Conservation (phyloP, 192 early-diverging fungal genomes). For the Chytriomyces confervae region DNA sequence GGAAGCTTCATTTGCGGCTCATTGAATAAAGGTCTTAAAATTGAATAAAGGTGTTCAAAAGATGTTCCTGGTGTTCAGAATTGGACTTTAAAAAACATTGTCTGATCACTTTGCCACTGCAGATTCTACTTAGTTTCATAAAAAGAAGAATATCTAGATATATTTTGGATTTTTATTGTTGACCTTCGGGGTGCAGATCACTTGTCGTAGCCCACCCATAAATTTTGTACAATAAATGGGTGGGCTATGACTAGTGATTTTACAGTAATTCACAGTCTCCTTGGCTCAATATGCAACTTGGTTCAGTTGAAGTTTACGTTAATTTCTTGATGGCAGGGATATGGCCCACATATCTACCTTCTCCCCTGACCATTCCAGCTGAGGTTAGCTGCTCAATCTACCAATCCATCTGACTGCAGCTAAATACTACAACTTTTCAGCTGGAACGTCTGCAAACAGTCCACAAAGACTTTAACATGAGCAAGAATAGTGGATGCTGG, state of each 20-base stretch:
- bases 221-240: too few relatives aligned
- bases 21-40: too few relatives aligned
- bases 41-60: too few relatives aligned
- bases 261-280: conserved; percentile 30
- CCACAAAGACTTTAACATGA: conserved; percentile 79
- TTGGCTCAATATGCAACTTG: conserved; percentile 35
- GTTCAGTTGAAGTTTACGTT: conserved; percentile 68
- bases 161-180: too few relatives aligned
- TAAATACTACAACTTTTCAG: conserved; percentile 39
- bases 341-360: conserved; percentile 91
- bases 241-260: conserved; percentile 36
- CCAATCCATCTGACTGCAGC: background rate
- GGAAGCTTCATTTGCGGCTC: too few relatives aligned
- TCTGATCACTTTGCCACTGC: too few relatives aligned
- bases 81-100: too few relatives aligned
- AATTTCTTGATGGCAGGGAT: conserved; percentile 84
- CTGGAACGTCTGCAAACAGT: conserved; percentile 60
- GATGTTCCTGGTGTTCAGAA: too few relatives aligned
- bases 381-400: conserved; percentile 54
- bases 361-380: conserved; percentile 71
- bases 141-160: too few relatives aligned
- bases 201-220: too few relatives aligned
- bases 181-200: too few relatives aligned
- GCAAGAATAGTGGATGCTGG: conserved; percentile 83
- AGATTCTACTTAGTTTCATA: too few relatives aligned